Evolutionary conservation across 371 early-diverging fungal genomes (phyloP).

Genomic region (Rhizopus arrhizus): DNA sequence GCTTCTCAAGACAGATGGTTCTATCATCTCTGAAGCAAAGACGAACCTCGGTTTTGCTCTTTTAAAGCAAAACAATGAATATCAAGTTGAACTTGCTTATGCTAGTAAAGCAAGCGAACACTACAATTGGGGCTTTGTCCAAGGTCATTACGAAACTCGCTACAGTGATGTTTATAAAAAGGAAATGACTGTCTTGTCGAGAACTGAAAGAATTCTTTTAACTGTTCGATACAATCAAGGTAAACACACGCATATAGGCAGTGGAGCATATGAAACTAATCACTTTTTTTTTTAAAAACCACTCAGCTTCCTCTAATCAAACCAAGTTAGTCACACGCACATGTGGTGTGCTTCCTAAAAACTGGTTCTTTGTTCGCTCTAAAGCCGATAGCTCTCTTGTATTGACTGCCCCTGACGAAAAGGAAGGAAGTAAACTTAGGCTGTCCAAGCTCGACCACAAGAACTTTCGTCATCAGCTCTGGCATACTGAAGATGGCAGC

Average conservation of each 20-base stretch:
- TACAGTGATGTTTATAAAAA: conserved; percentile 39
- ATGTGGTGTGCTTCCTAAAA: conserved; percentile 45
- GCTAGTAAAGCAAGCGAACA: conserved; percentile 25
- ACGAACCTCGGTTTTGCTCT: conserved; percentile 37
- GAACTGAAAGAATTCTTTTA: conserved; percentile 33
- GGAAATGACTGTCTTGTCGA: conserved; percentile 23
- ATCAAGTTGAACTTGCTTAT: conserved; percentile 33
- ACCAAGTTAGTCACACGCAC: conserved; percentile 36
- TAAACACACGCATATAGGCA: neutral
- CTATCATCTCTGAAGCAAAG: conserved; percentile 32
- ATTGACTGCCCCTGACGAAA: conserved; percentile 27
- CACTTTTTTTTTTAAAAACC: neutral
- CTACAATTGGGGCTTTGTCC: conserved; percentile 36
- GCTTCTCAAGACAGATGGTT: conserved; percentile 47
- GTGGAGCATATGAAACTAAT: neutral
- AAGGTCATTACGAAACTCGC: conserved; percentile 35
- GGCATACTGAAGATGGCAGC: conserved; percentile 55
- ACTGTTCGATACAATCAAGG: conserved; percentile 18
- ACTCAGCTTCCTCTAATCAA: conserved; percentile 10
- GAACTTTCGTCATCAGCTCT: conserved; percentile 53
- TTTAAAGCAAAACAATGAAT: conserved; percentile 20
- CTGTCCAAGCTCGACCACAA: conserved; percentile 38
- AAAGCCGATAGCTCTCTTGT: conserved; percentile 38
- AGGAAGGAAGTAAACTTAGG: conserved; percentile 35
- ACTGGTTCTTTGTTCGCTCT: conserved; percentile 49